These are phyloP conservation scores for Pseudevernia furfuracea DNA, from an alignment of 495 filamentous ascomycete genomes.

Conservation along the genomic window DNA sequence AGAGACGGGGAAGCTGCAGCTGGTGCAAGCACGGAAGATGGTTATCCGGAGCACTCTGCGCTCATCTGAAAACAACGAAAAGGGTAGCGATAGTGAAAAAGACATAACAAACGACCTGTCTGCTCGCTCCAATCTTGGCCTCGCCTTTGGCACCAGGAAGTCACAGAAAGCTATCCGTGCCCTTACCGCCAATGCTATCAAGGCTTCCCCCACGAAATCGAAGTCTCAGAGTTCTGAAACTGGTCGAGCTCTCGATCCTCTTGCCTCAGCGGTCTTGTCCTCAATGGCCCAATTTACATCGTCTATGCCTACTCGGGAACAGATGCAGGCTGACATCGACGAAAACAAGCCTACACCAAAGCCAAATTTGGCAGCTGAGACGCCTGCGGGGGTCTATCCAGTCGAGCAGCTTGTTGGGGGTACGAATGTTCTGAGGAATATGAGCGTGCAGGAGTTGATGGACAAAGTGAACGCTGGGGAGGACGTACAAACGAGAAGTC, in stretches of 20 bases:
- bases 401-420: constrained; percentile 57
- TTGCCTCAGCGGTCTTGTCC: constrained; percentile 54
- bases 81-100: constrained; percentile 35
- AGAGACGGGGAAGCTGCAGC: constrained; percentile 57
- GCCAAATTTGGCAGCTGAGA: constrained; percentile 61
- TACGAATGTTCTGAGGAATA: constrained; percentile 37
- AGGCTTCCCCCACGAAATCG: constrained; percentile 33
- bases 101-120: constrained; percentile 37
- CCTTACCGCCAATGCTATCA: constrained; percentile 70
- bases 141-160: constrained; percentile 90
- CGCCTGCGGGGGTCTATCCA: constrained; percentile 76
- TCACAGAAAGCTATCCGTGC: constrained; percentile 76
- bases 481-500: constrained; percentile 49
- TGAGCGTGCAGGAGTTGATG: constrained; percentile 67
- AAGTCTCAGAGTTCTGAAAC: constrained; percentile 29
- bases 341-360: constrained; percentile 69
- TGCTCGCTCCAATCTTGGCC: constrained; percentile 61
- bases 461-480: constrained; percentile 52
- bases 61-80: constrained; percentile 39
- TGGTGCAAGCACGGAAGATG: constrained; percentile 69
- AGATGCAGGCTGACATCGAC: constrained; percentile 60
- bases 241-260: constrained; percentile 43
- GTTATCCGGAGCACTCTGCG: constrained; percentile 58
- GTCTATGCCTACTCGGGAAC: constrained; percentile 50
- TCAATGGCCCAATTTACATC: constrained; percentile 51